A percentile compares a stretch with the other conserved stretches of the same genome.
Evolutionary conservation across 768 basidiomycete species (phyloP).

Genomic region (Tubosaeta brunneosetosa): DNA sequence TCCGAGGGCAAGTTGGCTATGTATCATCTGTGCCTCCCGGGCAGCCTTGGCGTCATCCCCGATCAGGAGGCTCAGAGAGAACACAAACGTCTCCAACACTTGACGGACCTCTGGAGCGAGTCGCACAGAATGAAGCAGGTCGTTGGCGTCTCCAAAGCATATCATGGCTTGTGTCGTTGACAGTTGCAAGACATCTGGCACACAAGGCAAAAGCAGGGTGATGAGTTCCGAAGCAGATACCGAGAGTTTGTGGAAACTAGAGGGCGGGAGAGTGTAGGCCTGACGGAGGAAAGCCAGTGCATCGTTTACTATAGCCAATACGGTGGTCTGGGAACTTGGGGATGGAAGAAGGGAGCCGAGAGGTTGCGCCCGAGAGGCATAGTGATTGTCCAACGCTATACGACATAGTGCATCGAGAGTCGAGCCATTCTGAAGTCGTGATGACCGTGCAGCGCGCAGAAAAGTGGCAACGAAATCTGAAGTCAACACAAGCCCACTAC

Average conservation of each 20-base stretch:
- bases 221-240: slow-evolving; percentile 62
- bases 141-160: slow-evolving; percentile 45
- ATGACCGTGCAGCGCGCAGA: slow-evolving; percentile 60
- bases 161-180: slow-evolving; percentile 56
- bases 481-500: slow-evolving; percentile 51
- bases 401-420: slow-evolving; percentile 71
- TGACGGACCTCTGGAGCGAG: slow-evolving; percentile 51
- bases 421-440: slow-evolving; percentile 56
- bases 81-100: slow-evolving; percentile 53
- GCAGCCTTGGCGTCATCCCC: slow-evolving; percentile 68
- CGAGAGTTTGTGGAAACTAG: slow-evolving; percentile 51
- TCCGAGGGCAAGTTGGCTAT: slow-evolving; percentile 55
- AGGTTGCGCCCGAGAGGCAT: slow-evolving; percentile 49
- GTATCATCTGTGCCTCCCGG: slow-evolving; percentile 70
- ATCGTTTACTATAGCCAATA: slow-evolving; percentile 56
- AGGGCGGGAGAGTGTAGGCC: slow-evolving; percentile 48
- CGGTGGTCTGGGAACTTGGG: slow-evolving; percentile 42
- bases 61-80: slow-evolving; percentile 56
- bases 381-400: slow-evolving; percentile 59
- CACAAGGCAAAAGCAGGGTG: slow-evolving; percentile 54
- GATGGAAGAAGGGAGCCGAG: slow-evolving; percentile 53
- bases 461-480: slow-evolving; percentile 61
- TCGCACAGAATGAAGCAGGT: slow-evolving; percentile 49
- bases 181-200: slow-evolving; percentile 58
- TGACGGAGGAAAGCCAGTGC: slow-evolving; percentile 55